A percentile compares a stretch with the other conserved stretches of the same genome.
These are phyloP conservation scores for Microcyclospora pomicola DNA, from an alignment of 2,329 filamentous ascomycete genomes.

Conservation along the genomic window DNA sequence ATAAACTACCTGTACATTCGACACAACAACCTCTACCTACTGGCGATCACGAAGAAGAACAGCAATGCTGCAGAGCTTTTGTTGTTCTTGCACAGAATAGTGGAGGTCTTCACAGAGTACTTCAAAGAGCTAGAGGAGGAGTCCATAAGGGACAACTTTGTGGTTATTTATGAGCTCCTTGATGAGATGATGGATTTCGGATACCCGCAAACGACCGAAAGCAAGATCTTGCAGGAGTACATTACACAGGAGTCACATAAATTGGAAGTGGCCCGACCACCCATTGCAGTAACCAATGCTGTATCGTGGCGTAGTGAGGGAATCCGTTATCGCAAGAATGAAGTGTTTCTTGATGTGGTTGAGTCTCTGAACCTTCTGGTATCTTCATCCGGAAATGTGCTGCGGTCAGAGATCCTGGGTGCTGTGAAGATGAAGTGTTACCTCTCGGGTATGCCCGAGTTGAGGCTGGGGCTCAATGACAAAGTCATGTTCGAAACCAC, in stretches of 20 bases:
- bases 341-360: conserved; percentile 95
- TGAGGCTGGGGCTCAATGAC: conserved; percentile 88
- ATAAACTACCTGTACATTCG: conserved; percentile 99
- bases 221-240: conserved; percentile 90
- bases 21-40: conserved; percentile 97
- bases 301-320: conserved; percentile 97
- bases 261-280: conserved; percentile 85
- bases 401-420: conserved; percentile 90
- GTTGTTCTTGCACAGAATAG: conserved; percentile 92
- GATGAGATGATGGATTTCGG: conserved; percentile 99
- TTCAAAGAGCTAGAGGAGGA: conserved; percentile 99
- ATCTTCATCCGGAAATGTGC: conserved; percentile 82
- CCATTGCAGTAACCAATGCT: conserved; percentile 95
- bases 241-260: conserved; percentile 99
- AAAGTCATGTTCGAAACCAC: conserved; percentile 99
- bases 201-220: conserved; percentile 95
- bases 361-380: conserved; percentile 94
- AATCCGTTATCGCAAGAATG: conserved; percentile 97
- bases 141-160: conserved; percentile 97
- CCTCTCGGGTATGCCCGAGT: conserved; percentile 91
- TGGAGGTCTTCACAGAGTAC: conserved; percentile 98
- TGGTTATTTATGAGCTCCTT: conserved; percentile 95
- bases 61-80: conserved; percentile 98
- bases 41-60: conserved; percentile 95
- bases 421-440: conserved; percentile 99